A percentile compares a stretch with the other conserved stretches of the same genome.
Conservation (phyloP, 768 basidiomycete species). For the Lactifluus echinatus region DNA sequence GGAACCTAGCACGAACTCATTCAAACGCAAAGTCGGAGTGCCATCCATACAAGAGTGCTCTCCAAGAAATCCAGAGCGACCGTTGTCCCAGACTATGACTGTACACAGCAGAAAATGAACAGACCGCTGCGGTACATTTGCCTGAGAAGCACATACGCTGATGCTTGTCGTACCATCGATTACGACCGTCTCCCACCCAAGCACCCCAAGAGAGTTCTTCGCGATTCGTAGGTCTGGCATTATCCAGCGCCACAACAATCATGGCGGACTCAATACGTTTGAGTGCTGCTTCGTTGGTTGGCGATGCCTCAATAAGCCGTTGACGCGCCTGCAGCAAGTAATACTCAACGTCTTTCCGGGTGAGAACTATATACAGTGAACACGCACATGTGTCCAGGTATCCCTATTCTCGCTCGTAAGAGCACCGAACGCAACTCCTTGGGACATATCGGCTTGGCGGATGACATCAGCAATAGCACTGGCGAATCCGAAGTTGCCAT, state of each 20-base stretch:
- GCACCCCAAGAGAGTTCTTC: slow-evolving; percentile 74
- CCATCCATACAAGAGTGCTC: slow-evolving; percentile 91
- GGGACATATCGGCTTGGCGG: slow-evolving; percentile 43
- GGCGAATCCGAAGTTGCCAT: slow-evolving; percentile 34
- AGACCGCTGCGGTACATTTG: not conserved
- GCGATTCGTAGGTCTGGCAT: slow-evolving; percentile 67
- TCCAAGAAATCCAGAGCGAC: slow-evolving; percentile 87
- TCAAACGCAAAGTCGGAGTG: slow-evolving; percentile 89
- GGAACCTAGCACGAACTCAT: slow-evolving; percentile 83
- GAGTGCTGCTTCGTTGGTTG: slow-evolving; percentile 55
- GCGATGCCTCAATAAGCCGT: slow-evolving; percentile 55
- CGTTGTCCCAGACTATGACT: slow-evolving; percentile 95
- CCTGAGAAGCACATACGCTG: slow-evolving; percentile 48
- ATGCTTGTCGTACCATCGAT: slow-evolving; percentile 96
- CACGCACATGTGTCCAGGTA: slow-evolving; percentile 69
- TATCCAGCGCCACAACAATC: slow-evolving; percentile 81
- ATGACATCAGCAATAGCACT: slow-evolving; percentile 55
- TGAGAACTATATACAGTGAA: not conserved
- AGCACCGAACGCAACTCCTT: slow-evolving; percentile 51
- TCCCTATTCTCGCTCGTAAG: slow-evolving; percentile 88
- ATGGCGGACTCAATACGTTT: slow-evolving; percentile 85
- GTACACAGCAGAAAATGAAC: slow-evolving; percentile 7
- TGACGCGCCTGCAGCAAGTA: slow-evolving; percentile 38
- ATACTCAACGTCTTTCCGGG: slow-evolving; percentile 16
- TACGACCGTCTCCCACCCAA: slow-evolving; percentile 87